Evolutionary conservation across 225 moss, liverwort and hornwort genomes (phyloP), one percentile per base, ranked within the genome.

Genomic region (Takakia lepidozioides): DNA sequence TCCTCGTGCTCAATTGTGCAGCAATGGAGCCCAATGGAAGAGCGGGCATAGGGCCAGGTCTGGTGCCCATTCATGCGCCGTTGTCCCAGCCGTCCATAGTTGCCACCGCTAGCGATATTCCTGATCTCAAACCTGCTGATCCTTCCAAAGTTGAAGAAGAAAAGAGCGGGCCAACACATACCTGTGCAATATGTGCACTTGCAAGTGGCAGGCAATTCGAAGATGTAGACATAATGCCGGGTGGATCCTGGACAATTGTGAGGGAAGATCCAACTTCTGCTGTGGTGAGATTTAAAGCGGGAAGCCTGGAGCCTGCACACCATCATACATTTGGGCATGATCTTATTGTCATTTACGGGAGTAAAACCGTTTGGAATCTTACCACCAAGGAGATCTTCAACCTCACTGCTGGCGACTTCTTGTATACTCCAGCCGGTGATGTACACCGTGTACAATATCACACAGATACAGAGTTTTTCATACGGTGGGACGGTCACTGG

Each of bases 281-380:
- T 1, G 69, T 78, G 26, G 78, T 78, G 28, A 55, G 65, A 41
- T 78, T 78, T 44, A 63, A 70, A 36, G 73, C 78, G 4, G 78
- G 73, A 17, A 73, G 78, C 49, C 10, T 73, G 26, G 78, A 78
- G 40, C 73, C 78, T 5, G 69, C 73, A 22, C 78, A 78, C 25
- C 73, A 78, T 19, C 77, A 77, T 46, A 77, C 77, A 7, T 73
- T 73, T 25, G 78, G 78, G 17, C 78, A 78, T 15, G 78, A 78
- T 46, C 29, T 78, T 61, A 59, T 78, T 20, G 78, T 73, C 17
- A 69, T 44, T 1, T 51, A 19, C 19, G 78, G 78, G 38, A 78
- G 62, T 59, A 78, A 66, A 63, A 78, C 78, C 18, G 73, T 78
- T 61, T 78, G 78, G 73, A 66, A 78, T 62, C 26, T 78, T 55